These are phyloP conservation scores for Aspergillus puulaauensis DNA, from an alignment of 2,329 filamentous ascomycete genomes.

Conservation along the genomic window DNA sequence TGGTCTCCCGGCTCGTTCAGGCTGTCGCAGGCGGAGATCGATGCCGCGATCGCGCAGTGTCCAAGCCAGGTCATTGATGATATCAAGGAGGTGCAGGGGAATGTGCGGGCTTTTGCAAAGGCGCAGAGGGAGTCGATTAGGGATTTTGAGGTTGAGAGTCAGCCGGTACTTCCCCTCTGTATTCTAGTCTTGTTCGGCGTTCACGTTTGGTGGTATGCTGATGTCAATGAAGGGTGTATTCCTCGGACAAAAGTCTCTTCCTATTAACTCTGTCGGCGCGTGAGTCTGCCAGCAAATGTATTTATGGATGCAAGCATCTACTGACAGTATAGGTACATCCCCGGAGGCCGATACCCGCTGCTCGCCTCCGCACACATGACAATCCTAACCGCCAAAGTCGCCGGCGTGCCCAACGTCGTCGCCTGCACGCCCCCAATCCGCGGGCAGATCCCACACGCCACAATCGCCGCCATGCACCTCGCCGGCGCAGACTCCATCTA, in stretches of 20 bases:
- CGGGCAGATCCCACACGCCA: conserved; percentile 49
- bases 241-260: conserved; percentile 53
- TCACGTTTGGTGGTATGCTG: not conserved
- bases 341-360: conserved; percentile 54
- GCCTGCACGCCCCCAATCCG: conserved; percentile 54
- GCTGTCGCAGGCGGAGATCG: conserved; percentile 47
- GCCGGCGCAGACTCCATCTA: conserved; percentile 54
- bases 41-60: conserved; percentile 45
- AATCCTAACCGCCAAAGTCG: conserved; percentile 55
- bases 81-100: conserved; percentile 53
- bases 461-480: conserved; percentile 52
- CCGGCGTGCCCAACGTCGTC: conserved; percentile 52
- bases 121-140: conserved; percentile 47
- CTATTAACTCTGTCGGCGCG: conserved; percentile 48
- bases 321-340: conserved; percentile 41
- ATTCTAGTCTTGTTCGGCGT: not conserved
- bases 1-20: conserved; percentile 53
- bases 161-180: conserved; percentile 26
- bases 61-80: conserved; percentile 52
- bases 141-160: conserved; percentile 54
- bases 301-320: not conserved
- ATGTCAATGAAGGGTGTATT: conserved; percentile 41
- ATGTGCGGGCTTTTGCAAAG: conserved; percentile 51
- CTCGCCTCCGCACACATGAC: conserved; percentile 58
- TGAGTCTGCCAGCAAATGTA: conserved; percentile 22